Evolutionary conservation across 2,329 filamentous ascomycete genomes (phyloP).

Genomic region (Monilinia fructigena): DNA sequence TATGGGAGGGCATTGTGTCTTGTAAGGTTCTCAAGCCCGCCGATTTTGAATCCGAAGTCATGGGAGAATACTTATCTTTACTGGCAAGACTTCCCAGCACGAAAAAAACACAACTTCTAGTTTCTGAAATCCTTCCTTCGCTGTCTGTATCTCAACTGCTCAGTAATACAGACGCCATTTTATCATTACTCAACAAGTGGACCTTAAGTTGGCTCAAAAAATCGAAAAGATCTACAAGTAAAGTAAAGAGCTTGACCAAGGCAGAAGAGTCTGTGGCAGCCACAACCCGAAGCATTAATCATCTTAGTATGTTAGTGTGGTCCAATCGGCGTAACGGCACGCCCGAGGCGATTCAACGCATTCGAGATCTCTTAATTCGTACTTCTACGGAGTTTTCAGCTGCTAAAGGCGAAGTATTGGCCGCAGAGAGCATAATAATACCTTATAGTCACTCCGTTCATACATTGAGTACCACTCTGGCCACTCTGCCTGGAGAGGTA

Average conservation of each 20-base stretch:
- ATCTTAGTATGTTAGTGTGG: background rate
- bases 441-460: conserved; percentile 22
- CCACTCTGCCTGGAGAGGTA: conserved; percentile 19
- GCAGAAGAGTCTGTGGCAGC: conserved; percentile 8
- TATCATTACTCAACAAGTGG: conserved; percentile 28
- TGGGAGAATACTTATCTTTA: conserved; percentile 26
- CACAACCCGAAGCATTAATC: background rate
- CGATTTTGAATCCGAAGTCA: conserved; percentile 26
- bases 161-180: conserved; percentile 23
- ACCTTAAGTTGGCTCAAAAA: conserved; percentile 25
- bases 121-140: conserved; percentile 29
- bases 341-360: background rate
- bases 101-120: conserved; percentile 27
- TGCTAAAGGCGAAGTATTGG: conserved; percentile 10
- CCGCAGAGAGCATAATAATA: conserved; percentile 16
- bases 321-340: conserved; percentile 1
- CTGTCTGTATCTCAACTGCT: conserved; percentile 29
- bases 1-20: conserved; percentile 35
- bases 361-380: background rate
- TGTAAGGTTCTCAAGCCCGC: conserved; percentile 31
- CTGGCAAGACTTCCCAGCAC: conserved; percentile 29
- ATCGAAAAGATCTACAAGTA: background rate
- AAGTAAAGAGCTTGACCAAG: background rate
- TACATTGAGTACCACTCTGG: conserved; percentile 28
- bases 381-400: conserved; percentile 1